Evolutionary conservation across 192 early-diverging fungal genomes (phyloP).

Genomic region (Gryganskiella cystojenkinii): DNA sequence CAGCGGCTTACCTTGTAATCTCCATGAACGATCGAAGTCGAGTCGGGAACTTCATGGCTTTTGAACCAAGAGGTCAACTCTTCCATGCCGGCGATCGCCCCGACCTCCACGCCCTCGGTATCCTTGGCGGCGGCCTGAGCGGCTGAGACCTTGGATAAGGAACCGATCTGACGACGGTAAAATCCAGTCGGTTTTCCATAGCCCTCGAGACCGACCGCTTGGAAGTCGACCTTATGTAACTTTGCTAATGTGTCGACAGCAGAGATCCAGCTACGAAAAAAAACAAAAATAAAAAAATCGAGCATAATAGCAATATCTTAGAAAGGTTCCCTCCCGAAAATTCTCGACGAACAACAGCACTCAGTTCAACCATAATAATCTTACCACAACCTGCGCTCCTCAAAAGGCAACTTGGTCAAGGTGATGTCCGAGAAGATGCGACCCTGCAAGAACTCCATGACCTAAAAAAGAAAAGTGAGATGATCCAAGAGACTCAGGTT

Average conservation of each 20-base stretch:
- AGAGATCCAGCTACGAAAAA: slow-evolving; percentile 66
- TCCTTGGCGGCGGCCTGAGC: slow-evolving; percentile 78
- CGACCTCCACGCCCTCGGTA: slow-evolving; percentile 65
- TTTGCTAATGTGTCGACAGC: slow-evolving; percentile 82
- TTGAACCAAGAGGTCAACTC: slow-evolving; percentile 83
- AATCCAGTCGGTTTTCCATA: slow-evolving; percentile 79
- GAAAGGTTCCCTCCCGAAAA: neutral
- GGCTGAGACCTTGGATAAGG: slow-evolving; percentile 68
- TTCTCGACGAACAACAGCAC: neutral
- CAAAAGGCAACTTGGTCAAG: slow-evolving; percentile 63
- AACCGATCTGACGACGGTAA: slow-evolving; percentile 88
- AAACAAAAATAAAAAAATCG: too few species aligned
- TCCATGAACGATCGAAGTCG: slow-evolving; percentile 89
- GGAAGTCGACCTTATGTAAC: slow-evolving; percentile 81
- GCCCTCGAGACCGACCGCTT: slow-evolving; percentile 69
- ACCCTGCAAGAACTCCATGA: slow-evolving; percentile 96
- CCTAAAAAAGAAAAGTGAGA: slow-evolving; percentile 31
- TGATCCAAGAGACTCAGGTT: neutral
- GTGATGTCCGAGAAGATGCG: slow-evolving; percentile 81
- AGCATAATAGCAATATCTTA: neutral
- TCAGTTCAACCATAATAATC: neutral
- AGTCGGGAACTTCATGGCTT: slow-evolving; percentile 73
- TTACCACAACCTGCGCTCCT: slow-evolving; percentile 68
- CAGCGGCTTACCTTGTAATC: slow-evolving; percentile 82
- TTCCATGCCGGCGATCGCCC: slow-evolving; percentile 73